Evolutionary conservation across 1,284 basidiomycete species (phyloP), one percentile per base, ranked within the genome.

Genomic region (Ganoderma multipileum): DNA sequence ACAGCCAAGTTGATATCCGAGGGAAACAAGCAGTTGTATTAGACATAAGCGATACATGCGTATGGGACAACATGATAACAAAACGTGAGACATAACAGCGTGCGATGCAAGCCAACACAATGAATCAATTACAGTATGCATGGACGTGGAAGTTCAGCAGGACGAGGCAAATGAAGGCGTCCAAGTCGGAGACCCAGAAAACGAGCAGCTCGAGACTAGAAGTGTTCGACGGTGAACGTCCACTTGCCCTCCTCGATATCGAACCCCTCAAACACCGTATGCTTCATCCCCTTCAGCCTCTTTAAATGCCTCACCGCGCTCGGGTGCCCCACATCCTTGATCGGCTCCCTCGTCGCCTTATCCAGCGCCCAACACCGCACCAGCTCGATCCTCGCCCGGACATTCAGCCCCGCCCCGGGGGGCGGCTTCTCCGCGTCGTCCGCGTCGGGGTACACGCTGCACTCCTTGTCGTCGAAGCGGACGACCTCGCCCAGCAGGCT

Each of bases 201-300:
- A n/a, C 12, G 23, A 61, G 14, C 26, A 28, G 47, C 26, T 42
- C 33, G n/a, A 16, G 57, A 67, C 67, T 65, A 93, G 82, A 99
- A 99, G 83, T 97, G 95, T 78, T 97, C 92, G 68, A 99, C 97
- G 38, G 86, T 89, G 83, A 99, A 99, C 47, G 90, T 93, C 97
- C 98, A 99, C 78, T 89, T 91, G 59, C 97, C 97, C 73, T 89
- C 89, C 73, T 85, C 85, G 59, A 91, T 85, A 68, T 95, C 91
- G 79, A 95, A 99, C 76, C 83, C 84, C 78, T 95, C 90, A 77
- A 97, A 99, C 69, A 89, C 87, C 50, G 96, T 98, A 67, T 93
- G 92, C 77, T 91, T 90, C 85, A 97, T 95, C 71, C 86, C 88
- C 84, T 91, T 91, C 79, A 99, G 83, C 74, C 94, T 88, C 82